These are phyloP conservation scores for Plasmopara viticola DNA, from an alignment of 352 stramenopile genomes.

Conservation along the genomic window DNA sequence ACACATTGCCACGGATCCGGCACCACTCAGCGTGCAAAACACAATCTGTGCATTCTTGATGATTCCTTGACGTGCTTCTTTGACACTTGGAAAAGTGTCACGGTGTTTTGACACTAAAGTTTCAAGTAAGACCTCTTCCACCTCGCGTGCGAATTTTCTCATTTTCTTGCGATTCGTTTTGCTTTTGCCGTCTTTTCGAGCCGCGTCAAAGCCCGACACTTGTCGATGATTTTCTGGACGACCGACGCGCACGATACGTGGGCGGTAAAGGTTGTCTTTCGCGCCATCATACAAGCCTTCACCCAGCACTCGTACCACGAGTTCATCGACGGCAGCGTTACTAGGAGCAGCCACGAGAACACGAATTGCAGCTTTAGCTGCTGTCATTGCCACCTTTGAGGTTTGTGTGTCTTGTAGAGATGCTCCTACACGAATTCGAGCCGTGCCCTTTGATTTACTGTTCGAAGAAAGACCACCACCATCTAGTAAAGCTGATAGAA, in stretches of 20 bases:
- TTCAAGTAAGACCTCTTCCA: constrained; percentile 67
- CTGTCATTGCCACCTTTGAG: constrained; percentile 33
- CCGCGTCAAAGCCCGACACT: constrained; percentile 15
- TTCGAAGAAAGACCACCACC: constrained; percentile 44
- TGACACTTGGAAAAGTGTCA: constrained; percentile 44
- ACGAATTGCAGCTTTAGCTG: constrained; percentile 55
- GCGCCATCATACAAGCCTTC: constrained; percentile 54
- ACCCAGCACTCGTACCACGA: constrained; percentile 61
- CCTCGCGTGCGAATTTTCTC: constrained; percentile 65
- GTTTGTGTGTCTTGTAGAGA: constrained; percentile 39
- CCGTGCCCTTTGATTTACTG: constrained; percentile 43
- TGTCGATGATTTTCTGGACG: constrained; percentile 50
- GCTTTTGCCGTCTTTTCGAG: constrained; percentile 19
- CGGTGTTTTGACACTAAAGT: constrained; percentile 59
- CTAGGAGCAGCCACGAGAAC: constrained; percentile 71
- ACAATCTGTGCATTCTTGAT: constrained; percentile 75
- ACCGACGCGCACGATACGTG: constrained; percentile 67
- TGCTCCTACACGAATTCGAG: constrained; percentile 64
- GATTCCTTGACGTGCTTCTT: constrained; percentile 56
- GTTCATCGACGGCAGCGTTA: constrained; percentile 74
- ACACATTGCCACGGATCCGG: constrained; percentile 71
- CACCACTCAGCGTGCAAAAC: constrained; percentile 81
- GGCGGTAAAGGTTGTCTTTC: constrained; percentile 42
- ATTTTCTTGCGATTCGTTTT: constrained; percentile 60
- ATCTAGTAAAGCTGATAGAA: constrained; percentile 69